phyloP scores from a whole-genome alignment of 371 early-diverging fungal genomes.

The Chytridium lagenaria region DNA sequence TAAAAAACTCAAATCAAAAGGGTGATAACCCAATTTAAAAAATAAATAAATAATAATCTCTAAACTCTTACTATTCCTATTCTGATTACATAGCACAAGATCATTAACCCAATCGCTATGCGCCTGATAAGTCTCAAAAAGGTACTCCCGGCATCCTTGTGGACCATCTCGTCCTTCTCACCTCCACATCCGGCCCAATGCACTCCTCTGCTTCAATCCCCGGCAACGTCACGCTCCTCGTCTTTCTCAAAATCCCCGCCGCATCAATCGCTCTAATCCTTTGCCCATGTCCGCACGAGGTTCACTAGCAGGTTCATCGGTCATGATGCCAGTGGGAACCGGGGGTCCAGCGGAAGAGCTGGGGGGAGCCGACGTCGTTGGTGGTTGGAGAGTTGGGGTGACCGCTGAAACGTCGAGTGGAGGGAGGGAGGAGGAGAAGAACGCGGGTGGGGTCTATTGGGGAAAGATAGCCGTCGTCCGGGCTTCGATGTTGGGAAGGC shows the following conservation, averaged over 20 bases:
- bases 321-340: no score
- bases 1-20: no score
- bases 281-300: neutral
- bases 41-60: no score
- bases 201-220: conserved; percentile 10
- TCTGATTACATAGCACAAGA: conserved; percentile 75
- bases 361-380: neutral
- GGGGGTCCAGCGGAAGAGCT: no score
- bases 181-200: conserved; percentile 4
- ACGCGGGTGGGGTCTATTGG: neutral
- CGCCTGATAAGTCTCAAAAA: conserved; percentile 74
- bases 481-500: no score
- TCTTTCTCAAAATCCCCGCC: conserved; percentile 21
- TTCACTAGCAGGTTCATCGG: neutral
- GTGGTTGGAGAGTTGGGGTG: neutral
- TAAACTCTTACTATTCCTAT: conserved; percentile 59
- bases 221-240: conserved; percentile 25
- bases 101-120: conserved; percentile 98
- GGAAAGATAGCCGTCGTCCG: no score
- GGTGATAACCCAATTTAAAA: no score
- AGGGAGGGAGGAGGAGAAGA: conserved; percentile 2
- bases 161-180: neutral
- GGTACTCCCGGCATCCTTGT: conserved; percentile 24
- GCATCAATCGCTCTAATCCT: conserved; percentile 3
- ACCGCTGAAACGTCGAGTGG: no score